Base-by-base conservation (phyloP, 2,329 filamentous ascomycete genomes). In the Proliferodiscus dingleyae region DNA sequence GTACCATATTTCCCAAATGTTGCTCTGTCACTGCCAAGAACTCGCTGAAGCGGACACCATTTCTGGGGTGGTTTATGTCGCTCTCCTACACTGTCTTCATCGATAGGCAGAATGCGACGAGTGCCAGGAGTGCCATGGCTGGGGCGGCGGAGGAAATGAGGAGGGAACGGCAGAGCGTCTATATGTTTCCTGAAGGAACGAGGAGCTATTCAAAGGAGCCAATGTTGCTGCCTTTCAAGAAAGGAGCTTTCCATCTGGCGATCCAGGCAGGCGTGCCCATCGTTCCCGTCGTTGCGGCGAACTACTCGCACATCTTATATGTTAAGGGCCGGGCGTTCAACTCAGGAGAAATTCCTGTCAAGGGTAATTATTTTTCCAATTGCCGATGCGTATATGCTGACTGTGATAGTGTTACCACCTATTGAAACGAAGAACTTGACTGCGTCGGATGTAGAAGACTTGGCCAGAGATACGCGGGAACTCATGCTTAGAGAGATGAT, bases 221-320 rank as follows among this genome's bases (percentile, higher is more conserved):
- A 2, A 79, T 77, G 48, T 70, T 98, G 59, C 73, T 97, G 44
- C 87, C 89, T n/a, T 98, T 97, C 76, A 98, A 98, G 72, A 98
- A 98, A 74, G 93, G 93, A 49, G 93, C 91, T 37, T 98, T 98
- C 69, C 91, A 98, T 66, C 77, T 98, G 26, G 93, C 93, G 37
- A 80, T 98, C 16, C 87, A 97, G 73, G 91, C 91, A 2, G 86
- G 89, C 55, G 93, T 96, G 5, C 90, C 90, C 21, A 87, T 98
- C 59, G 84, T 98, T 3, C 93, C 93, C 0, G 77, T 94, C 28
- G 84, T 89, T 37, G 78, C 81, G 23, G 85, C 86, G 63, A 90
- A 89, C 68, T 91, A 91, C 66, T 83, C 83, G 57, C 78, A 89
- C 62, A 63, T 90, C 26, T 68, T 90, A 53, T 81, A 80, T 58